phyloP scores from a whole-genome alignment of 768 basidiomycete species.

The Pisolithus sp. region DNA sequence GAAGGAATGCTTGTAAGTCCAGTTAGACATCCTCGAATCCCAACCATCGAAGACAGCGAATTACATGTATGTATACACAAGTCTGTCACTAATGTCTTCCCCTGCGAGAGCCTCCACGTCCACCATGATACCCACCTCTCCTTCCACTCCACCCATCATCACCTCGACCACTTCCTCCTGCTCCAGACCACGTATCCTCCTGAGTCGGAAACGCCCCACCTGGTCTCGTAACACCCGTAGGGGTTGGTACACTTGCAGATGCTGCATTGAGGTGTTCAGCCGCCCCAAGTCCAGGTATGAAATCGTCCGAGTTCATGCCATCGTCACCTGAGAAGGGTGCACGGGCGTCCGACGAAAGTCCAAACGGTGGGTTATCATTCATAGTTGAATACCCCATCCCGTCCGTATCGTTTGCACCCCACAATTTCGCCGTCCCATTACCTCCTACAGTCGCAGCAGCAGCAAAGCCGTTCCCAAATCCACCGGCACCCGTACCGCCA shows the following conservation, averaged over 20 bases:
- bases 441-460: constrained; percentile 7
- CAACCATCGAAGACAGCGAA: background rate
- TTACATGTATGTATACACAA: background rate
- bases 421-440: constrained; percentile 47
- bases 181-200: constrained; percentile 43
- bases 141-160: constrained; percentile 35
- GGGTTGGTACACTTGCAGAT: too few species aligned
- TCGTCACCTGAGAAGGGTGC: constrained; percentile 19
- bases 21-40: too few species aligned
- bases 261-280: constrained; percentile 17
- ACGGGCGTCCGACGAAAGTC: constrained; percentile 17
- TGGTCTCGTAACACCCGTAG: constrained; percentile 15
- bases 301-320: constrained; percentile 41
- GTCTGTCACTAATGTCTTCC: constrained; percentile 13
- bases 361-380: constrained; percentile 3
- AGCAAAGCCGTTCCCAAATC: constrained; percentile 13
- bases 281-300: constrained; percentile 59
- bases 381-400: background rate
- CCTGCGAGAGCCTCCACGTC: constrained; percentile 26
- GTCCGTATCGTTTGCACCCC: background rate
- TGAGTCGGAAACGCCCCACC: constrained; percentile 39
- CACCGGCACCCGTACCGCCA: constrained; percentile 22
- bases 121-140: constrained; percentile 29
- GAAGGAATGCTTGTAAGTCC: too few species aligned
- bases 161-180: constrained; percentile 22